Conservation (phyloP, 2,329 filamentous ascomycete species). For the Aspergillus piperis region DNA sequence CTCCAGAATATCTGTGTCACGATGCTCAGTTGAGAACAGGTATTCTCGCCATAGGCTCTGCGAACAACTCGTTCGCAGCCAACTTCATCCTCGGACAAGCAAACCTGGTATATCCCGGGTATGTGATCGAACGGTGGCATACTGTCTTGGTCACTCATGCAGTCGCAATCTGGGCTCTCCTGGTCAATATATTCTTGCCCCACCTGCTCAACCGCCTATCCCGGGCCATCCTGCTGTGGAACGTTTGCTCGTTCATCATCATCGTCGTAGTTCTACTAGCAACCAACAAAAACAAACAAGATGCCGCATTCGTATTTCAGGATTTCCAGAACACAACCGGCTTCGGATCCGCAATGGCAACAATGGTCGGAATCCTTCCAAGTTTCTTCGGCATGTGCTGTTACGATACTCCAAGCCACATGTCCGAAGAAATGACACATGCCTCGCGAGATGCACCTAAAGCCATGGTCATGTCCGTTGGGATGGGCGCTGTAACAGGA, state of each 20-base stretch:
- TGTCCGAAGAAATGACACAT: conserved; percentile 46
- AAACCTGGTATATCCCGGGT: conserved; percentile 53
- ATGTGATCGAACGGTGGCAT: conserved; percentile 58
- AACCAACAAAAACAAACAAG: conserved; percentile 55
- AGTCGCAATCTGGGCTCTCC: conserved; percentile 46
- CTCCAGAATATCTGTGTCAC: background rate
- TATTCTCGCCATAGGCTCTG: conserved; percentile 51
- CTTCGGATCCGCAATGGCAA: conserved; percentile 51
- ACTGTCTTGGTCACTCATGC: conserved; percentile 55
- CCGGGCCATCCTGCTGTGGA: conserved; percentile 53
- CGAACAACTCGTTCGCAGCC: conserved; percentile 55
- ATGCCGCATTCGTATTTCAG: conserved; percentile 55
- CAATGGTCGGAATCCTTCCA: conserved; percentile 56
- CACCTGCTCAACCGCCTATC: conserved; percentile 56
- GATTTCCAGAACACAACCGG: conserved; percentile 58
- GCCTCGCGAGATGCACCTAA: conserved; percentile 37
- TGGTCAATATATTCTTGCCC: conserved; percentile 52
- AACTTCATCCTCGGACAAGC: conserved; percentile 58
- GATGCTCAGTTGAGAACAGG: conserved; percentile 17
- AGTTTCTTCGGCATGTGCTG: conserved; percentile 56
- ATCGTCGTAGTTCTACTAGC: conserved; percentile 55
- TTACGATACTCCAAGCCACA: conserved; percentile 53
- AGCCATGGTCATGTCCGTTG: conserved; percentile 50
- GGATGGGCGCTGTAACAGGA: conserved; percentile 49
- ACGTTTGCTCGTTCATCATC: conserved; percentile 55